Conservation (phyloP, 257 asterid species). For the Leptodermis oblonga region DNA sequence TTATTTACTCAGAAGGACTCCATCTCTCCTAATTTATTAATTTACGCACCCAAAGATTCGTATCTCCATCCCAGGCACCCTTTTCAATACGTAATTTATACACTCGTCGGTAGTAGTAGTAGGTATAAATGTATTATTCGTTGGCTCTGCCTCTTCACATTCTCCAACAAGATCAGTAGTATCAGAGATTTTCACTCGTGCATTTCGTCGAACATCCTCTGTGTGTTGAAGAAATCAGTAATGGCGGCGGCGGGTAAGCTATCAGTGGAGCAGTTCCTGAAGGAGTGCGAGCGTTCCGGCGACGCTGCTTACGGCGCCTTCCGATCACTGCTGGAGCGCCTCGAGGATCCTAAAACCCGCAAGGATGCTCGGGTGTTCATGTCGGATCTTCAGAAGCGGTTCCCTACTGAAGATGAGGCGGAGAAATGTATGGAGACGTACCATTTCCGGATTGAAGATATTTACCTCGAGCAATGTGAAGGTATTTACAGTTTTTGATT, state of each 20-base stretch:
- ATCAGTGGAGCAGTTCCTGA: conserved; percentile 72
- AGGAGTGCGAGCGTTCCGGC: conserved; percentile 71
- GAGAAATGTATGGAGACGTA: conserved; percentile 63
- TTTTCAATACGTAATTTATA: background rate
- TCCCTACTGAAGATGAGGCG: conserved; percentile 47
- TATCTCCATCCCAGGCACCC: background rate
- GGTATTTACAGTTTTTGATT: conserved; percentile 31
- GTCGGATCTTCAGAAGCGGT: conserved; percentile 66
- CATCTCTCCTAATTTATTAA: background rate
- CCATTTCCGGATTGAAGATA: conserved; percentile 81
- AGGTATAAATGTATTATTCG: background rate
- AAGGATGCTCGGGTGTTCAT: conserved; percentile 81
- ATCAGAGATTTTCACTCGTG: background rate
- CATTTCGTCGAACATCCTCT: conserved; percentile 1
- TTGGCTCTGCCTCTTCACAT: background rate
- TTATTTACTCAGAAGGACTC: background rate
- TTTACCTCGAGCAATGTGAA: conserved; percentile 72
- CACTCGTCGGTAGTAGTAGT: background rate
- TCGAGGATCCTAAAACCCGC: conserved; percentile 80
- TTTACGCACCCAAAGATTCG: background rate
- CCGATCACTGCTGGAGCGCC: conserved; percentile 81
- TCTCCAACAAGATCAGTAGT: background rate
- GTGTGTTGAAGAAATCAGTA: background rate
- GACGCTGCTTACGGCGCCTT: conserved; percentile 86
- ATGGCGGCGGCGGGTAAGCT: conserved; percentile 32